These are phyloP conservation scores for Ilex aquifolium DNA, from an alignment of 257 asterid species.

Conservation along the genomic window DNA sequence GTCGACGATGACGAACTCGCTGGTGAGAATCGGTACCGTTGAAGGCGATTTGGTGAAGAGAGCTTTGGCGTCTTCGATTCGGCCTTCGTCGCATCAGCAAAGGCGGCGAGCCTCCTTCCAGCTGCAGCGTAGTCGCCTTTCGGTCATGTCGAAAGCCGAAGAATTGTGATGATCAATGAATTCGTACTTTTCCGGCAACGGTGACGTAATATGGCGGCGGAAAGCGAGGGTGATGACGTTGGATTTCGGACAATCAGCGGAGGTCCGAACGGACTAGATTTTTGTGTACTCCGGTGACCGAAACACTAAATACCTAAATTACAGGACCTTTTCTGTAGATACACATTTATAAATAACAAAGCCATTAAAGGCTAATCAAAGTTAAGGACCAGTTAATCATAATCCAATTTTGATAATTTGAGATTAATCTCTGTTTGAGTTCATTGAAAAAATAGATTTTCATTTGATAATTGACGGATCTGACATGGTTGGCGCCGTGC, in stretches of 20 bases:
- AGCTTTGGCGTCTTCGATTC: constrained; percentile 45
- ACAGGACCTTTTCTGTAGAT: not conserved
- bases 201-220: constrained; percentile 3
- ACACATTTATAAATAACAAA: too few relatives aligned
- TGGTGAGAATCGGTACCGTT: constrained; percentile 38
- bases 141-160: constrained; percentile 24
- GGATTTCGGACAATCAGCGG: not conserved
- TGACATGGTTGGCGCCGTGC: too few relatives aligned
- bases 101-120: constrained; percentile 43
- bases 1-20: constrained; percentile 46
- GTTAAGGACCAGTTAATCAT: too few relatives aligned
- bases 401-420: too few relatives aligned
- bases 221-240: too few relatives aligned
- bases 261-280: constrained; percentile 24
- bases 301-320: constrained; percentile 21
- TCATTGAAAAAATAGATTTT: too few relatives aligned
- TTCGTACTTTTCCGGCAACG: too few relatives aligned
- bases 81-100: constrained; percentile 52
- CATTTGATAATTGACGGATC: too few relatives aligned
- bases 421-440: too few relatives aligned
- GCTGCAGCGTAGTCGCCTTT: constrained; percentile 35
- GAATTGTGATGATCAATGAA: not conserved
- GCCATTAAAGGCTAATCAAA: too few relatives aligned
- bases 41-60: constrained; percentile 44
- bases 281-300: constrained; percentile 27